A percentile compares a stretch with the other conserved stretches of the same genome.
Conservation (phyloP, 768 basidiomycete species). For the Suillus alpinus region DNA sequence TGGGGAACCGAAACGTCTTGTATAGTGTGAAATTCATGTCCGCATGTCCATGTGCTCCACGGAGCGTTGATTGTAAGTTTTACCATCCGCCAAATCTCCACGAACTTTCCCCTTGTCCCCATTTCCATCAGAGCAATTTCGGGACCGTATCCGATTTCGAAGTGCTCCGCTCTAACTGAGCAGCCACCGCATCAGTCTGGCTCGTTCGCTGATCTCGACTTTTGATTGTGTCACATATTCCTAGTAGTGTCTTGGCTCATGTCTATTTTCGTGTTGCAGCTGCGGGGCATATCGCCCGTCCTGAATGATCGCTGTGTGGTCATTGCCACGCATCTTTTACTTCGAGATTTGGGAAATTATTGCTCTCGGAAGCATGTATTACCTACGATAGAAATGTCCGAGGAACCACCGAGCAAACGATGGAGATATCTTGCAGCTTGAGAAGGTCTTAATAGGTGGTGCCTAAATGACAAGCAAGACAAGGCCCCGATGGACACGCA, state of each 20-base stretch:
- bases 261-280: background rate
- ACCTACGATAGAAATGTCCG: background rate
- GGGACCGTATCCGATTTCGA: background rate
- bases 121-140: background rate
- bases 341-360: background rate
- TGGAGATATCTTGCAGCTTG: background rate
- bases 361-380: background rate
- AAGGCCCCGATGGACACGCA: background rate
- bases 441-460: background rate
- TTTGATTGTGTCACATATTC: background rate
- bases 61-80: background rate
- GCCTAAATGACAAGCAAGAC: background rate
- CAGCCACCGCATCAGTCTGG: too few relatives aligned
- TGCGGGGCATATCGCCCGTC: background rate
- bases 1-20: background rate
- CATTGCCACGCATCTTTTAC: too few relatives aligned
- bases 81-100: background rate
- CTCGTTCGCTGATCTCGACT: background rate
- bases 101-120: background rate
- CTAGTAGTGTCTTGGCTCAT: background rate
- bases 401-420: background rate
- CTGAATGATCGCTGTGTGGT: background rate
- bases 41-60: background rate
- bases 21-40: background rate
- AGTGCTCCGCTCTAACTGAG: background rate